Base-by-base conservation (phyloP, 495 filamentous ascomycete species). In the Aspergillus taichungensis region DNA sequence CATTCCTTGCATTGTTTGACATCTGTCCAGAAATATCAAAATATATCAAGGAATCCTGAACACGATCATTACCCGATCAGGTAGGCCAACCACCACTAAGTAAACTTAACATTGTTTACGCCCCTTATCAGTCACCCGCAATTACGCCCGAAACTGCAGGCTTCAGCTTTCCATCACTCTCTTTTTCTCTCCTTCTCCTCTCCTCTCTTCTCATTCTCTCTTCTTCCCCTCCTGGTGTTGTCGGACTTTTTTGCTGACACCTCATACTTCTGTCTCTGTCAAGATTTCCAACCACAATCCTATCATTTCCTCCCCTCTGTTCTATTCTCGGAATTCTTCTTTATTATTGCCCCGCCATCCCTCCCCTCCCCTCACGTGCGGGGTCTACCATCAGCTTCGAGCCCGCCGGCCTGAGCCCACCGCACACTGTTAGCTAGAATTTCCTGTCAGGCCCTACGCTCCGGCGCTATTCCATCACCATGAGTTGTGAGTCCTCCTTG, bases 401-500 rank as follows among this genome's bases (percentile, higher is more conserved):
- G 45, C 45, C 47, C 51, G 40, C 42, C 38, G 36, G 37, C 29
- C 38, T 42, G 33, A 59, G 44, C 52, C 49, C 55, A 50, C 52
- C 54, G 47, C 53, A 53, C 42, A 51, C 34, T 24, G 11, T 27
- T 31, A 13, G 30, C 34, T 51, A 35, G 13, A 40, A 34, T 36
- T 38, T 41, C 13, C 13, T 34, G 14, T 31, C 45, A 13, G 14
- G 29, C 27, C 42, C 46, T 34, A 24, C 37, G 27, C 34, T 39
- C 30, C 45, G 30, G 45, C 39, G 13, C 42, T 36, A 36, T 43
- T 49, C 56, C 51, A 56, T 36, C 60, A 65, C 52, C 49, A 73
- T 73, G 70, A 72, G 67, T 58, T 72, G 70, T 73, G 50, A 69
- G 69, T 73, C 42, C 43, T 52, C 12, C 37, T 34, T 35, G 52